Evolutionary conservation across 2,329 filamentous ascomycete genomes (phyloP).

Genomic region (Monosporascus sp.): DNA sequence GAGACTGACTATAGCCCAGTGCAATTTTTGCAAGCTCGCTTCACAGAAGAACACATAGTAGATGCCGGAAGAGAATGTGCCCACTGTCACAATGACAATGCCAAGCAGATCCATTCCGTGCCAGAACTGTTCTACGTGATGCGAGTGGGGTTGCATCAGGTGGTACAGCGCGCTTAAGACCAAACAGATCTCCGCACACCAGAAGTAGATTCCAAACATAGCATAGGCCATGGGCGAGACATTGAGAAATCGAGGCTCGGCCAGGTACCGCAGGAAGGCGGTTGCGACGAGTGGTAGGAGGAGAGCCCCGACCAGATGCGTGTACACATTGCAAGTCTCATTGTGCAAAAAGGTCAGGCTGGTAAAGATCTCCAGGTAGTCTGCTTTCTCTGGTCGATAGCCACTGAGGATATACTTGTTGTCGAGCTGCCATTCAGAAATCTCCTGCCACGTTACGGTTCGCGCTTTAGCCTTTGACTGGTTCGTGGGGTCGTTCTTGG

Average conservation of each 20-base stretch:
- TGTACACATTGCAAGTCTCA: conserved; percentile 55
- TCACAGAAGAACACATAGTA: conserved; percentile 58
- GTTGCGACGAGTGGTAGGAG: conserved; percentile 29
- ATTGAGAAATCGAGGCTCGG: conserved; percentile 39
- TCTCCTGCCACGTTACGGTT: conserved; percentile 5
- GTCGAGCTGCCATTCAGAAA: conserved; percentile 37
- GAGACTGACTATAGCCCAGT: conserved; percentile 57
- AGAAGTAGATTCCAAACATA: conserved; percentile 52
- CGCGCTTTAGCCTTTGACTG: too few relatives aligned
- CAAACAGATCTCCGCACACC: conserved; percentile 45
- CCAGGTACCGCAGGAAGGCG: conserved; percentile 26
- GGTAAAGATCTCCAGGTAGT: conserved; percentile 48
- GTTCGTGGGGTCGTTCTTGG: neutral
- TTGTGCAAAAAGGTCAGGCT: conserved; percentile 60
- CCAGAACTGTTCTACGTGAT: conserved; percentile 52
- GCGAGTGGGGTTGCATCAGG: conserved; percentile 62
- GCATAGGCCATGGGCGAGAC: conserved; percentile 42
- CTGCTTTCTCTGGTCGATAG: conserved; percentile 58
- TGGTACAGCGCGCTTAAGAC: conserved; percentile 57
- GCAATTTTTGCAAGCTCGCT: conserved; percentile 45
- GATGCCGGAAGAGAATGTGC: conserved; percentile 60
- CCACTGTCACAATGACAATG: conserved; percentile 63
- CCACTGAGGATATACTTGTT: conserved; percentile 62
- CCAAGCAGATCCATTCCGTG: conserved; percentile 67
- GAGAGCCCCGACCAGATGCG: conserved; percentile 54